Evolutionary conservation across 2,329 filamentous ascomycete species (phyloP), one percentile per base, ranked within the genome.

Genomic region (Leptodontidium sp.): DNA sequence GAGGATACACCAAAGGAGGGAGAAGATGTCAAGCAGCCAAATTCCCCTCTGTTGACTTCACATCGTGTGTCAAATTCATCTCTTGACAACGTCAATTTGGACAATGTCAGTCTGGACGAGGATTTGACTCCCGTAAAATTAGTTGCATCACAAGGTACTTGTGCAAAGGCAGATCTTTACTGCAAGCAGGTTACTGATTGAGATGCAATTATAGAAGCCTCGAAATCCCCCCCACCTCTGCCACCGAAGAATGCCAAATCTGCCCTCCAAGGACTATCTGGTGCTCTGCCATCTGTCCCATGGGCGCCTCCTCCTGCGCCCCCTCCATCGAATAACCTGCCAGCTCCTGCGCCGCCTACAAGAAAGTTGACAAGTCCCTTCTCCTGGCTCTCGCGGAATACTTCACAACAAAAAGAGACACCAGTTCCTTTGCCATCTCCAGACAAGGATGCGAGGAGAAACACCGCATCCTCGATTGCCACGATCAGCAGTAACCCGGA

Each of bases 331-430:
- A 58, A 72, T 8, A 68, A 47, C n/a, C 72, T 73, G 58, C 70
- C 77, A 55, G 68, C 73, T 24, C 73, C 75, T 26, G 66, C 76
- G 26, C 71, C 71, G 14, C 71, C 77, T 14, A 73, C 86, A 69
- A 85, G 93, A 77, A 97, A 96, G 79, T 87, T 97, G 66, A 94
- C 93, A 9, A 93, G 93, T 74, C 93, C 92, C n/a, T 97, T 97
- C 75, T 88, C 93, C 49, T 95, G 93, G 90, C 86, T 97, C 49
- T 93, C 93, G 40, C 85, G 93, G 73, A 90, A 86, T 78, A 87
- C 88, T 12, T 84, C 85, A 45, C 87, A 85, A 77, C 83, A 85
- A 4, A 86, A 86, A 72, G 84, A 88, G 9, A 75, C 78, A 24
- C 86, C 89, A 1, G 29, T 32, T 6, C 86, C 91, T 21, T 70